These are phyloP conservation scores for Fagus crenata DNA, from an alignment of 306 rosid genomes.

Conservation along the genomic window DNA sequence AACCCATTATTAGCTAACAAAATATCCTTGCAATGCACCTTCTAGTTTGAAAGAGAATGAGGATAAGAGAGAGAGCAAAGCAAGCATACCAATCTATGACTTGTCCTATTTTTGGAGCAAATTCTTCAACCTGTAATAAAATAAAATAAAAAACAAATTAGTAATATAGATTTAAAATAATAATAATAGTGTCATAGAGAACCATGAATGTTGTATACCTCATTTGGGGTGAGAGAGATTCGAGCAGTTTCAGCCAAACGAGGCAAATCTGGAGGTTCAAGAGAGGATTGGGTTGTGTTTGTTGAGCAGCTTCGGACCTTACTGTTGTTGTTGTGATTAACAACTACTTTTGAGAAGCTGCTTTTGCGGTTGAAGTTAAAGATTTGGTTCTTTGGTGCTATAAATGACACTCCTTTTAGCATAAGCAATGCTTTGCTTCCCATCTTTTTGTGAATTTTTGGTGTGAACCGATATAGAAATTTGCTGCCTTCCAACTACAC, in stretches of 20 bases:
- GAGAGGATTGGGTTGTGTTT: conserved; percentile 38
- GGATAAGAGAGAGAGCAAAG: neutral
- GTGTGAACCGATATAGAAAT: too few relatives aligned
- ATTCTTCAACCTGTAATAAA: conserved; percentile 58
- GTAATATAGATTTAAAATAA: neutral
- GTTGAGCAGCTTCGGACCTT: conserved; percentile 33
- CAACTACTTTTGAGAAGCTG: conserved; percentile 9
- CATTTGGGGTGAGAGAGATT: conserved; percentile 58
- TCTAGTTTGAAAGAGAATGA: neutral
- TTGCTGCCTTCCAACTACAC: too few relatives aligned
- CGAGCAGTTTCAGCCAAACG: conserved; percentile 80
- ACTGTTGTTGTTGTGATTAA: neutral
- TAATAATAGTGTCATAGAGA: neutral
- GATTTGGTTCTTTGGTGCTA: neutral
- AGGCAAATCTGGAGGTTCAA: conserved; percentile 63
- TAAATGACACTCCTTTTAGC: conserved; percentile 20
- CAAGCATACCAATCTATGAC: conserved; percentile 65
- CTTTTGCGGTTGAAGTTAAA: conserved; percentile 22
- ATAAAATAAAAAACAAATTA: neutral
- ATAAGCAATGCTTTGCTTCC: conserved; percentile 29
- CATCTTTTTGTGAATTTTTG: too few relatives aligned
- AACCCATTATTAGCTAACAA: neutral
- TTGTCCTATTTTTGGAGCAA: conserved; percentile 74
- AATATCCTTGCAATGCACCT: neutral
- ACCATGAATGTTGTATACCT: conserved; percentile 36